phyloP scores from a whole-genome alignment of 352 stramenopile species.

The Globisporangium cylindrosporum region DNA sequence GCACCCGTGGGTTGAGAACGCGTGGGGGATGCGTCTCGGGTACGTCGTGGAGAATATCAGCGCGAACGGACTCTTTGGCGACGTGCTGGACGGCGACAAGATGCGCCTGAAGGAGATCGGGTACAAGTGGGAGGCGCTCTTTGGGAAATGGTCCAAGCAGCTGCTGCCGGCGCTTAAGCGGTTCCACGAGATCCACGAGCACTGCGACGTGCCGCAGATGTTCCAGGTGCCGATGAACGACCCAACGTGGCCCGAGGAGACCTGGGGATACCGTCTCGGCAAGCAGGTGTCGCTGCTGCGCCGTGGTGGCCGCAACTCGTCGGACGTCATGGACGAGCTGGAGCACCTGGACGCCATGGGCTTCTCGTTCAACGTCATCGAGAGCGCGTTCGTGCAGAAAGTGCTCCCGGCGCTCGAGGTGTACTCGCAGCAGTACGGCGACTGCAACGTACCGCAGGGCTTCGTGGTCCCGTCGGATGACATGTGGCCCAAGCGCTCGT shows the following conservation, averaged over 20 bases:
- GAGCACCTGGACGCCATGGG: conserved; percentile 54
- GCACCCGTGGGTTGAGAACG: conserved; percentile 35
- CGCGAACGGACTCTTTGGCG: conserved; percentile 36
- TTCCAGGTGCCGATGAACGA: conserved; percentile 85
- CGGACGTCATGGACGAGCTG: conserved; percentile 48
- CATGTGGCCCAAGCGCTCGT: conserved; percentile 76
- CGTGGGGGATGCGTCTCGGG: conserved; percentile 44
- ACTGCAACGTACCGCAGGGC: conserved; percentile 87
- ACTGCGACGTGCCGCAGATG: conserved; percentile 85
- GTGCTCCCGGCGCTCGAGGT: conserved; percentile 71
- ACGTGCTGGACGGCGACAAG: conserved; percentile 39
- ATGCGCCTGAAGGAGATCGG: conserved; percentile 41
- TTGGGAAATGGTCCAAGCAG: conserved; percentile 51
- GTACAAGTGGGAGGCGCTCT: conserved; percentile 59
- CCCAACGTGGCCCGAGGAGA: conserved; percentile 70
- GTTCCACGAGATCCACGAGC: conserved; percentile 81
- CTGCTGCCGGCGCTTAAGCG: conserved; percentile 58
- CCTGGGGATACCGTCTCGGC: conserved; percentile 85
- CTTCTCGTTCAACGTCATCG: conserved; percentile 66
- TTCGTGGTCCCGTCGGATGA: conserved; percentile 83
- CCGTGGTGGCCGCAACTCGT: conserved; percentile 37
- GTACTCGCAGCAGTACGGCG: conserved; percentile 84
- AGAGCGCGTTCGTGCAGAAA: conserved; percentile 56
- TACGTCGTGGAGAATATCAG: conserved; percentile 56
- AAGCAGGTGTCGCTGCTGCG: conserved; percentile 70